Base-by-base conservation (phyloP, 148 eudicot genomes). In the Camellia sinensis region DNA sequence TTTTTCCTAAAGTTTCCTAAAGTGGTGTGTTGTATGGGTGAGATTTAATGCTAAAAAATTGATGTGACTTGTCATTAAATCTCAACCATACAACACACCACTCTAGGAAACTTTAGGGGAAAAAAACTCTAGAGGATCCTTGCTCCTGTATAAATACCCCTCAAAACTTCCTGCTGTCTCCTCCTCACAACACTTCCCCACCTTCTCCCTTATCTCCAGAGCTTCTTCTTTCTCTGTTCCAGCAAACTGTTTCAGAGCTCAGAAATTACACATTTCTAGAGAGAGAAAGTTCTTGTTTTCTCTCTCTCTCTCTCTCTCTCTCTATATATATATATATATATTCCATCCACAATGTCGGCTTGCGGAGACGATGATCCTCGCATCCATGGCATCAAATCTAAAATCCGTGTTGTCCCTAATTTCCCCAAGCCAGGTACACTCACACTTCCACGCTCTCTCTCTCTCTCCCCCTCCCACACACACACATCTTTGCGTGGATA, bases 401-500 rank as follows among this genome's bases (percentile, higher is more conserved):
- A 83, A 87, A 92, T 94, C 85, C 82, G 98, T 3, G 96, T 92
- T 52, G 84, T 94, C 11, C 98, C 98, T 18, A 45, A 94, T 85
- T 94, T 94, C 78, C 98, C 98, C 37, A 94, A 94, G 83, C 96
- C 98, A 72, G 98, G 98, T 90, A 75, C 10, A 1, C 41, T 76
- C 12, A 56, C 45, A 1, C n/a, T 41, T 53, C 40, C 15, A 44
- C 40, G 19, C 67, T 63, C 67, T 63, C 37, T 29, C 37, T 29
- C 37, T 29, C 0, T 22, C 37, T 29, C 37, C 1, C 37, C 1
- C 37, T 29, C 29, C 0, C 29, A 29, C 37, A 29, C 1, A 29
- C 37, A 29, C 37, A 29, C 37, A 29, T 29, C 37, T 29, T 29
- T 29, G 37, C 37, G 37, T 29, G 37, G 37, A 29, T 29, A 29